A percentile compares a stretch with the other conserved stretches of the same genome.
phyloP scores from a whole-genome alignment of 805 yeast genomes.

The Metschnikowia peoriensis region DNA sequence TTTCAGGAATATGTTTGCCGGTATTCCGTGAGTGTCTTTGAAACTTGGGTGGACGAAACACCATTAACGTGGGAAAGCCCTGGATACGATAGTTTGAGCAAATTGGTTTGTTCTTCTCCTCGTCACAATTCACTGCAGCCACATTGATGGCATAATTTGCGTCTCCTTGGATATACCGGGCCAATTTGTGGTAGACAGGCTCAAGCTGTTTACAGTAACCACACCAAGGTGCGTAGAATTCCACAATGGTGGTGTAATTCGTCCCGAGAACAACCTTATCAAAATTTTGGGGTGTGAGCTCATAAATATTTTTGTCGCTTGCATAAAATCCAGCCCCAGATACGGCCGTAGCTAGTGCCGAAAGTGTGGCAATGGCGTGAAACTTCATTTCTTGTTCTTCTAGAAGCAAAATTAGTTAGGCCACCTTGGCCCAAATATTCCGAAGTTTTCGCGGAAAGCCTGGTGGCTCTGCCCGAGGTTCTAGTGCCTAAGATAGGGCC shows the following conservation, averaged over 20 bases:
- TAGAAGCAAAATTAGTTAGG: not conserved
- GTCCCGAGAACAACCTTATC: conserved; percentile 63
- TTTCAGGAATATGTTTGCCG: conserved; percentile 49
- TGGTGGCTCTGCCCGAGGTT: too few relatives aligned
- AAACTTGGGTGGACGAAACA: conserved; percentile 78
- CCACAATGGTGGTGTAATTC: conserved; percentile 78
- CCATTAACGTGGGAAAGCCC: conserved; percentile 83
- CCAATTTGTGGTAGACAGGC: conserved; percentile 63
- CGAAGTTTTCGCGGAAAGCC: not conserved
- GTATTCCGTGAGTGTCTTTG: conserved; percentile 21
- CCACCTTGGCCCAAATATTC: not conserved
- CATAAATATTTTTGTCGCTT: conserved; percentile 48
- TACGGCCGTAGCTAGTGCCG: conserved; percentile 2
- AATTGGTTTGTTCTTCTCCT: conserved; percentile 58
- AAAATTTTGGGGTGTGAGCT: conserved; percentile 57
- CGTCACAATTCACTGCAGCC: conserved; percentile 87
- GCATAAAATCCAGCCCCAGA: conserved; percentile 33
- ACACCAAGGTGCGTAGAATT: conserved; percentile 98
- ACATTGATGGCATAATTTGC: conserved; percentile 52
- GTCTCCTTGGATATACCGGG: conserved; percentile 52
- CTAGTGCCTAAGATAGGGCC: too few relatives aligned
- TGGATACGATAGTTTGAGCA: conserved; percentile 65
- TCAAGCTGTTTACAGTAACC: conserved; percentile 82
- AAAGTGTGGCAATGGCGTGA: not conserved
- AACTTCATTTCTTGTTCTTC: conserved; percentile 2